These are phyloP conservation scores for Metschnikowia amazonensis DNA, from an alignment of 805 yeast genomes.

Conservation along the genomic window DNA sequence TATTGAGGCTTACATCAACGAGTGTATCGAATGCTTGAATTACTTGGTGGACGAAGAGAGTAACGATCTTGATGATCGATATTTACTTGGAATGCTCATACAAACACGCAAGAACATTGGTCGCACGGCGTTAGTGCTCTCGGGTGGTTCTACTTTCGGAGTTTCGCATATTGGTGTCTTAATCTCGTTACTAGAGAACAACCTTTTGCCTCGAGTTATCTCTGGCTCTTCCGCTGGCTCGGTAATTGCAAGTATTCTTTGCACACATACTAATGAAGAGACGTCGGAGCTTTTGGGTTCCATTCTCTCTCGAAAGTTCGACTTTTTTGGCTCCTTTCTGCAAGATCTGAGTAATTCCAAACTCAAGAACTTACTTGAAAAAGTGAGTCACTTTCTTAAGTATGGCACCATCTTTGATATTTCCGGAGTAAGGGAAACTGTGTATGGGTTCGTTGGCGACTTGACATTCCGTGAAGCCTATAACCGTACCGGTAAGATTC, in stretches of 20 bases:
- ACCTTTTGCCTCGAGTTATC: constrained; percentile 77
- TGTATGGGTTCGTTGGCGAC: constrained; percentile 79
- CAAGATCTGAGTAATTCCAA: constrained; percentile 38
- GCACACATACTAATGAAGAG: constrained; percentile 77
- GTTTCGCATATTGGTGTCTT: constrained; percentile 89
- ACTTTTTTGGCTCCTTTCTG: constrained; percentile 40
- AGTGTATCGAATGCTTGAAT: constrained; percentile 54
- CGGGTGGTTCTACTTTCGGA: constrained; percentile 96
- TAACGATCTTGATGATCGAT: constrained; percentile 56
- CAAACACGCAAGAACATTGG: constrained; percentile 92
- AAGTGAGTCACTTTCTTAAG: constrained; percentile 57
- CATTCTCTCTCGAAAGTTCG: constrained; percentile 55
- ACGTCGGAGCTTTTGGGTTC: constrained; percentile 52
- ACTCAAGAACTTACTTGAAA: constrained; percentile 44
- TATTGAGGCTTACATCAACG: constrained; percentile 78
- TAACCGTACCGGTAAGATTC: constrained; percentile 87
- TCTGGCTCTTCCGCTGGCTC: constrained; percentile 97
- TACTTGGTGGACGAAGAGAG: constrained; percentile 37
- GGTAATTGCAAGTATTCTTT: constrained; percentile 83
- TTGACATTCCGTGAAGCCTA: constrained; percentile 92
- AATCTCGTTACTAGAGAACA: constrained; percentile 68
- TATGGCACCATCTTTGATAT: constrained; percentile 90
- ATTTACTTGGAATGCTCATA: constrained; percentile 70
- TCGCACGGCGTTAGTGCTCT: constrained; percentile 86
- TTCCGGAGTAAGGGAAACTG: constrained; percentile 63